These are phyloP conservation scores for Penicillium verrucosum DNA, from an alignment of 2,329 filamentous ascomycete species.

Conservation along the genomic window DNA sequence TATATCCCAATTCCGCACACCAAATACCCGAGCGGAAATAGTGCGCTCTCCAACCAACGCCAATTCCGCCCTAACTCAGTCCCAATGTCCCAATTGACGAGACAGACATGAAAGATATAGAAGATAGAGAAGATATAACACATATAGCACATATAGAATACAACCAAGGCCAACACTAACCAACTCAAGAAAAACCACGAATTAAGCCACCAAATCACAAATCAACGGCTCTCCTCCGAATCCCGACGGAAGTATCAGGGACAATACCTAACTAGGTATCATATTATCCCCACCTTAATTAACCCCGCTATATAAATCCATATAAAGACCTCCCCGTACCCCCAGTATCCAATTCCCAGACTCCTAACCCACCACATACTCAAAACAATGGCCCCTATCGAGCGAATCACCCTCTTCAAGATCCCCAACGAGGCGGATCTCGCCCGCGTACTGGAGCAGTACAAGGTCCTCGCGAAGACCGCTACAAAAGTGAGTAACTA, in stretches of 20 bases:
- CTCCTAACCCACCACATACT: neutral
- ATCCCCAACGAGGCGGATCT: slow-evolving; percentile 48
- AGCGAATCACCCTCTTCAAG: slow-evolving; percentile 55
- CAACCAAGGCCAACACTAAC: neutral
- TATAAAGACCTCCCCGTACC: neutral
- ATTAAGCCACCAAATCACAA: neutral
- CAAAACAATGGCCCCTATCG: slow-evolving; percentile 41
- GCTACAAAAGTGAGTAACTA: slow-evolving; percentile 43
- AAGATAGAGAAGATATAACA: no score
- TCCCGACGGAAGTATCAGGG: neutral
- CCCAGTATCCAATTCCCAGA: neutral
- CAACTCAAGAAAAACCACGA: neutral
- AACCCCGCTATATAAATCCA: neutral
- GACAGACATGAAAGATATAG: neutral
- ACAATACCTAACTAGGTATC: neutral
- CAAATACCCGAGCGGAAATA: slow-evolving; percentile 4
- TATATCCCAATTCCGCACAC: slow-evolving; percentile 1
- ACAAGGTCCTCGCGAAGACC: slow-evolving; percentile 43
- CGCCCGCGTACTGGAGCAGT: slow-evolving; percentile 44
- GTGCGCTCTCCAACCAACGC: neutral
- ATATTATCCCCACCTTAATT: neutral
- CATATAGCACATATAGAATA: neutral
- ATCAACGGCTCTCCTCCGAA: neutral
- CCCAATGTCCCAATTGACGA: neutral
- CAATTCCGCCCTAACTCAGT: neutral